phyloP scores from a whole-genome alignment of 148 eudicot species.

The Chenopodium berlandieri region DNA sequence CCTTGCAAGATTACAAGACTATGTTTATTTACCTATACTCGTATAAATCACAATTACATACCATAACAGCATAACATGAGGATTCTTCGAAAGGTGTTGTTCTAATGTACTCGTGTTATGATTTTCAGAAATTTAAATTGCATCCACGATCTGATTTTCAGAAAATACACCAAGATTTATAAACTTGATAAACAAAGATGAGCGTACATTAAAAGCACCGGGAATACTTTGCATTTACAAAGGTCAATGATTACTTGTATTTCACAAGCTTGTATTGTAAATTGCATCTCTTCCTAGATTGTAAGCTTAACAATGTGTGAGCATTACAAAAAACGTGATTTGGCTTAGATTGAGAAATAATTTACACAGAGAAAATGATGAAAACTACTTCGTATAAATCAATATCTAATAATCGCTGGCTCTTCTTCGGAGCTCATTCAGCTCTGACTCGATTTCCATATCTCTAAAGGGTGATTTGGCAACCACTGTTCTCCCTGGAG shows the following conservation, averaged over 20 bases:
- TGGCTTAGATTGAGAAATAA: neutral
- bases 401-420: slow-evolving; percentile 50
- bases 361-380: slow-evolving; percentile 17
- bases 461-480: slow-evolving; percentile 59
- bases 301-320: slow-evolving; percentile 11
- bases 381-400: neutral
- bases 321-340: slow-evolving; percentile 9
- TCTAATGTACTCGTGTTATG: too few relatives aligned
- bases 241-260: slow-evolving; percentile 7
- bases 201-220: neutral
- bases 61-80: too few relatives aligned
- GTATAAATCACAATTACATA: too few relatives aligned
- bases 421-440: slow-evolving; percentile 72
- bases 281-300: neutral
- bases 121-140: too few relatives aligned
- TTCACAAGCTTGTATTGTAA: neutral
- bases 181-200: too few relatives aligned
- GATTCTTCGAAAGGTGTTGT: too few relatives aligned
- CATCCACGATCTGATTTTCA: too few relatives aligned
- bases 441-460: slow-evolving; percentile 73
- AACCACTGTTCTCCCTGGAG: slow-evolving; percentile 74
- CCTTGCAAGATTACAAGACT: too few relatives aligned
- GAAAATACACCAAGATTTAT: too few relatives aligned
- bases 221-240: slow-evolving; percentile 16
- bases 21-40: too few relatives aligned